These are phyloP conservation scores for Saccharomyces hybrid DNA, from an alignment of 1,139 yeast species.

Conservation along the genomic window DNA sequence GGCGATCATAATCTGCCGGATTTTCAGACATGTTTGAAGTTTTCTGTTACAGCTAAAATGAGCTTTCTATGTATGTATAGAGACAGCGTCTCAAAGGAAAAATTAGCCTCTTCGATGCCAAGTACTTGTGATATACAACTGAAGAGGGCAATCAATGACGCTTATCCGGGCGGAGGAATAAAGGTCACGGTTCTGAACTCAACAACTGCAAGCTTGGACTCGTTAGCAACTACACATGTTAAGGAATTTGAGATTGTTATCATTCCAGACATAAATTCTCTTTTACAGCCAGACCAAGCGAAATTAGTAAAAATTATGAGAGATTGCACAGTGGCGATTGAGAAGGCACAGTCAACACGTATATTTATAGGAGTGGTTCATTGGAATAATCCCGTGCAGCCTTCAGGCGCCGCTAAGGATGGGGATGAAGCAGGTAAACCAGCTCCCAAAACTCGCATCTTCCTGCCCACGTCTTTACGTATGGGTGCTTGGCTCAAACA, in stretches of 20 bases:
- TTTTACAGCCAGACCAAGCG: conserved; percentile 2
- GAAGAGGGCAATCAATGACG: neutral
- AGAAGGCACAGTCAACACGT: conserved; percentile 1
- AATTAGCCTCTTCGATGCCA: neutral
- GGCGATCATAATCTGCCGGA: conserved; percentile 11
- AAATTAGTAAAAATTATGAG: conserved; percentile 8
- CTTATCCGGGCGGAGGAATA: neutral
- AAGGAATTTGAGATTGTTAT: conserved; percentile 2
- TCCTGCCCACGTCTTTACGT: conserved; percentile 5
- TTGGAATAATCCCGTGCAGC: conserved; percentile 7
- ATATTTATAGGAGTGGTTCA: conserved; percentile 17
- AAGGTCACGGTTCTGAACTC: neutral
- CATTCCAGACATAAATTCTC: conserved; percentile 1
- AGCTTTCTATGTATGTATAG: conserved; percentile 14
- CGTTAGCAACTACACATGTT: neutral
- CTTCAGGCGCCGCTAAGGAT: neutral
- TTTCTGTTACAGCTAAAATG: conserved; percentile 13
- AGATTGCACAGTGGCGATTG: neutral
- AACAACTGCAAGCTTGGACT: neutral
- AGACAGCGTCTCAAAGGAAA: neutral
- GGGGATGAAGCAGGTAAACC: neutral
- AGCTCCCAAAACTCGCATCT: neutral
- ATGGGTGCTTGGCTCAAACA: conserved; percentile 21
- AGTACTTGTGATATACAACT: neutral
- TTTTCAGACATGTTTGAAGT: conserved; percentile 15